A percentile compares a stretch with the other conserved stretches of the same genome.
These are phyloP conservation scores for Corchorus olitorius DNA, from an alignment of 345 rosid species.

Conservation along the genomic window DNA sequence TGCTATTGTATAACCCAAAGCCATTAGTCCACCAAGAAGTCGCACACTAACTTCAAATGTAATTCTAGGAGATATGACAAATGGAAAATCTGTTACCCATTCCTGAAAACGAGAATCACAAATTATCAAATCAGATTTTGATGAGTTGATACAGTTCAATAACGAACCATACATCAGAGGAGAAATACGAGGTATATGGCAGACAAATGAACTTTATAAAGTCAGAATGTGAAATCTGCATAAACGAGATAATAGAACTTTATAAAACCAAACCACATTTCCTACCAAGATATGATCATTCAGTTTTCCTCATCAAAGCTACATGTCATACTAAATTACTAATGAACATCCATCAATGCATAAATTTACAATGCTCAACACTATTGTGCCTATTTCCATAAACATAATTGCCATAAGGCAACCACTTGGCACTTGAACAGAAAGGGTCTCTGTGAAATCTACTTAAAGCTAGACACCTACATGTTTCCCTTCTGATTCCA, in stretches of 20 bases:
- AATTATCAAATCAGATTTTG: slow-evolving; percentile 7
- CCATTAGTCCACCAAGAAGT: slow-evolving; percentile 99
- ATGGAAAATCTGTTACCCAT: slow-evolving; percentile 94
- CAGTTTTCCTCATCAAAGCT: too few relatives aligned
- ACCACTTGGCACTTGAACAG: too few relatives aligned
- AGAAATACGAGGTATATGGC: not conserved
- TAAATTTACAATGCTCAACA: too few relatives aligned
- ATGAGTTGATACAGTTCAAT: not conserved
- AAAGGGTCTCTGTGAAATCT: not conserved
- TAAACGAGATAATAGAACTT: too few relatives aligned
- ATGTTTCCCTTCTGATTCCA: not conserved
- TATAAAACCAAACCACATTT: too few relatives aligned
- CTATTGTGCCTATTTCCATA: too few relatives aligned
- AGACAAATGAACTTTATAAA: not conserved
- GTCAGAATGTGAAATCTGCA: too few relatives aligned
- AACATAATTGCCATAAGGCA: too few relatives aligned
- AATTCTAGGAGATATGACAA: slow-evolving; percentile 98
- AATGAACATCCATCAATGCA: too few relatives aligned
- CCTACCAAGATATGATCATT: too few relatives aligned
- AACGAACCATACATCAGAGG: not conserved
- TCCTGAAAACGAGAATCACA: slow-evolving; percentile 55
- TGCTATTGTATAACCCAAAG: slow-evolving; percentile 96
- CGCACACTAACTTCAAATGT: slow-evolving; percentile 98
- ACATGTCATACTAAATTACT: too few relatives aligned
- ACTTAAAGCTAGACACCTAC: not conserved